Base-by-base conservation (phyloP, 2,329 filamentous ascomycete genomes). In the Neofusicoccum kwambonambiense region DNA sequence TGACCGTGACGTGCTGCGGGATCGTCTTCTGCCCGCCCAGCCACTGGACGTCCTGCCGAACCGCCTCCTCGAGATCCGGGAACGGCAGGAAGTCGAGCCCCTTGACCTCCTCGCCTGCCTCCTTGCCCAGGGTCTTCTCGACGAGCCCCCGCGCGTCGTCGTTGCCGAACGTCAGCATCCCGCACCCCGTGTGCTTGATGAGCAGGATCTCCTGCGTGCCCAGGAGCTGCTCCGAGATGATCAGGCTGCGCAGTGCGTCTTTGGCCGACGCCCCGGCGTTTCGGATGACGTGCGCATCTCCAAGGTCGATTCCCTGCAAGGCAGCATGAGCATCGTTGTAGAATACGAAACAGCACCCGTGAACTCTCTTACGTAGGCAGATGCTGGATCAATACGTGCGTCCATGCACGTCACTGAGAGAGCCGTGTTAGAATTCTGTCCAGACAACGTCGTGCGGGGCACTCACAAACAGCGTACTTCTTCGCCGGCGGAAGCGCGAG, bases 221-320 rank as follows among this genome's bases (percentile, higher is more conserved):
- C 0, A 95, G 84, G 7, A 94, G 81, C 74, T 94, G 90, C 77
- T 95, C 83, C 0, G 90, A 93, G 71, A 95, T 92, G 67, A 94
- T 76, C 64, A 95, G 84, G 19, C 87, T 91, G 58, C 91, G 88
- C 7, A 93, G 81, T 0, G 88, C 89, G 64, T 94, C 91, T 42
- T 81, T 78, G 1, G 86, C 88, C 15, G 69, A 73, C 56, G 69
- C 73, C 11, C 79, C 79, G 4, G 79, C 80, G 69, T 93, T 93
- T 65, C 90, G 87, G 66, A 93, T 89, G 37, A 93, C 86, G 76
- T 95, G 91, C 0, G 91, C 91, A 68, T 93, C 90, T 45, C 91
- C 91, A 17, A 91, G 84, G 19, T 83, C 79, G 65, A 93, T 89
- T 8, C 88, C 89, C 62, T 92, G 89, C 9, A 47, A 7, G n/a